These are phyloP conservation scores for Peronospora destructor DNA, from an alignment of 352 stramenopile species.

Conservation along the genomic window DNA sequence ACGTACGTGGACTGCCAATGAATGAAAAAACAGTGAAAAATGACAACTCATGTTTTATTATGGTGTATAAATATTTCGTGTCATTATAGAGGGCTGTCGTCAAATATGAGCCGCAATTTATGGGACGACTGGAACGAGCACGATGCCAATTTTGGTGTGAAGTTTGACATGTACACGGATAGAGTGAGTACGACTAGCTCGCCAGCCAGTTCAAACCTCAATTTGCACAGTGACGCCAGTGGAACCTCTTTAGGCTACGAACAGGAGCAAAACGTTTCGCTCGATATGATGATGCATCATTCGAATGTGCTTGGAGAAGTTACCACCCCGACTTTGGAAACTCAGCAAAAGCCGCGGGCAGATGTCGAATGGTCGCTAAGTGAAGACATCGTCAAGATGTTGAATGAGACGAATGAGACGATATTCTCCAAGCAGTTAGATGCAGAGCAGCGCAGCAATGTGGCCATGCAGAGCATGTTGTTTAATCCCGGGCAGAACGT, in stretches of 20 bases:
- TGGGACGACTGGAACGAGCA: conserved; percentile 87
- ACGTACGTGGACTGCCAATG: conserved; percentile 9
- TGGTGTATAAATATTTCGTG: background rate
- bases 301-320: background rate
- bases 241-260: conserved; percentile 10
- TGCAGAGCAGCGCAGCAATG: conserved; percentile 11
- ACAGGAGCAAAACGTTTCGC: conserved; percentile 21
- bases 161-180: conserved; percentile 66
- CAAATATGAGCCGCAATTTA: conserved; percentile 76
- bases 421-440: conserved; percentile 29
- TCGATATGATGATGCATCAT: conserved; percentile 6
- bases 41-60: background rate
- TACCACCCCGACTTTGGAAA: conserved; percentile 7
- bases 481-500: conserved; percentile 13
- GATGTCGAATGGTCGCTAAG: conserved; percentile 56
- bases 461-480: conserved; percentile 21
- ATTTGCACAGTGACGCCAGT: conserved; percentile 13
- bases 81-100: conserved; percentile 56
- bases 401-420: conserved; percentile 49
- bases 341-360: conserved; percentile 25
- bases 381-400: conserved; percentile 73
- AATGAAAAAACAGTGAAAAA: background rate
- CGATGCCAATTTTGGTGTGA: conserved; percentile 55
- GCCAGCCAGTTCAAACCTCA: conserved; percentile 21
- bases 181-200: conserved; percentile 31